Evolutionary conservation across 2,329 filamentous ascomycete species (phyloP).

Genomic region (Fusarium globosum): DNA sequence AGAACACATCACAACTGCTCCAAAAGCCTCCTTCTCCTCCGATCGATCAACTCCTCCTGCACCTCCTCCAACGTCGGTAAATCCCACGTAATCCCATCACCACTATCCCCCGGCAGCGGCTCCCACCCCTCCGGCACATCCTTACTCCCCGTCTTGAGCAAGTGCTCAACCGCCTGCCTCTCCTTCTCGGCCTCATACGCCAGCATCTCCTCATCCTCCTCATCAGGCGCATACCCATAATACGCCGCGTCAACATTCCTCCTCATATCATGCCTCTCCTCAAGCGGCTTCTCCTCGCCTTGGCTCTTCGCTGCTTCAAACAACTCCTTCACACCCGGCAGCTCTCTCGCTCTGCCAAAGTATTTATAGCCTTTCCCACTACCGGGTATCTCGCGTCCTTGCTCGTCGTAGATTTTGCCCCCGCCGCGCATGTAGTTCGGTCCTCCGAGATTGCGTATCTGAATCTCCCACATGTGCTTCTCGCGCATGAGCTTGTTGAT

Average conservation of each 20-base stretch:
- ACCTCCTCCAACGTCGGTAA: conserved; percentile 90
- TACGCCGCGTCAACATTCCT: conserved; percentile 91
- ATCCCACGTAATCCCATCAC: conserved; percentile 84
- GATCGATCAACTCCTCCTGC: conserved; percentile 91
- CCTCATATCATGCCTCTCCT: conserved; percentile 75
- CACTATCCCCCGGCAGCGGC: conserved; percentile 84
- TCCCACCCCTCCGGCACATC: conserved; percentile 79
- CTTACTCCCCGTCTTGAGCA: conserved; percentile 68
- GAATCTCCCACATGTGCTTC: conserved; percentile 99
- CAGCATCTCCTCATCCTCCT: conserved; percentile 86
- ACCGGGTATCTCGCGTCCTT: conserved; percentile 75
- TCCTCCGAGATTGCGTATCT: conserved; percentile 94
- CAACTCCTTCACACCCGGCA: conserved; percentile 96
- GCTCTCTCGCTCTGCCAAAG: conserved; percentile 88
- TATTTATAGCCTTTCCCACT: conserved; percentile 94
- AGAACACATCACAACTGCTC: conserved; percentile 75
- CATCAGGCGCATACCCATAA: conserved; percentile 93
- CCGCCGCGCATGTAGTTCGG: conserved; percentile 92
- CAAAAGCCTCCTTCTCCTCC: conserved; percentile 83
- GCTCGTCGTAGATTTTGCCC: conserved; percentile 77
- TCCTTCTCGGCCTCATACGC: conserved; percentile 87
- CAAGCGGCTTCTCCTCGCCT: conserved; percentile 70
- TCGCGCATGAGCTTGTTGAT: conserved; percentile 99
- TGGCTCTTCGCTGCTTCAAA: conserved; percentile 80
- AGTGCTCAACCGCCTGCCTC: conserved; percentile 77